Conservation (phyloP, 768 basidiomycete genomes). For the Termitomyces bulborhizus region DNA sequence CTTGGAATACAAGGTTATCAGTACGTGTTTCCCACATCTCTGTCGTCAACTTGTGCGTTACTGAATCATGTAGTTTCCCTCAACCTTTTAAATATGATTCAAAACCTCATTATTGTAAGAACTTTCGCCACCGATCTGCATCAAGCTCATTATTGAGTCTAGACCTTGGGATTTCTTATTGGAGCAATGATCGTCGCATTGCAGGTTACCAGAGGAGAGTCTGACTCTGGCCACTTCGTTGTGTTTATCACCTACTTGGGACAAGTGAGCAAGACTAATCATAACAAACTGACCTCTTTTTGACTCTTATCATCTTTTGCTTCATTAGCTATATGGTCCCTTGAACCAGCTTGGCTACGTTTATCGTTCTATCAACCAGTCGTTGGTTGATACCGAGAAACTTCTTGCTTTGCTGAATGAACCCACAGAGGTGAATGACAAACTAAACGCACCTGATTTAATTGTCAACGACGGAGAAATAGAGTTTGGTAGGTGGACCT, state of each 20-base stretch:
- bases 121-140: not conserved
- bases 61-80: constrained; percentile 44
- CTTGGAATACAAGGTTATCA: constrained; percentile 67
- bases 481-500: constrained; percentile 62
- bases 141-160: constrained; percentile 5
- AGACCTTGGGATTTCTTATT: constrained; percentile 75
- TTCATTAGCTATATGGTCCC: constrained; percentile 57
- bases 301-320: constrained; percentile 3
- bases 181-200: constrained; percentile 76
- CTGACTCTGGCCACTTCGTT: constrained; percentile 58
- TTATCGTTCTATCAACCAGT: constrained; percentile 71
- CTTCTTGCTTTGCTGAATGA: constrained; percentile 77
- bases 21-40: constrained; percentile 31
- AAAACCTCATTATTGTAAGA: constrained; percentile 76
- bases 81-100: constrained; percentile 70
- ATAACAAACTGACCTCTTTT: not conserved
- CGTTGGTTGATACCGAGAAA: constrained; percentile 79
- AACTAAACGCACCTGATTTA: constrained; percentile 68
- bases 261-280: constrained; percentile 40
- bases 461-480: constrained; percentile 71
- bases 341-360: constrained; percentile 75
- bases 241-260: constrained; percentile 79
- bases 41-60: not conserved
- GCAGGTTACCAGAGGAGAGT: constrained; percentile 51
- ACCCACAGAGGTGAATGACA: constrained; percentile 79